Base-by-base conservation (phyloP, 768 basidiomycete genomes). In the Chalciporus sphaerocephalus region DNA sequence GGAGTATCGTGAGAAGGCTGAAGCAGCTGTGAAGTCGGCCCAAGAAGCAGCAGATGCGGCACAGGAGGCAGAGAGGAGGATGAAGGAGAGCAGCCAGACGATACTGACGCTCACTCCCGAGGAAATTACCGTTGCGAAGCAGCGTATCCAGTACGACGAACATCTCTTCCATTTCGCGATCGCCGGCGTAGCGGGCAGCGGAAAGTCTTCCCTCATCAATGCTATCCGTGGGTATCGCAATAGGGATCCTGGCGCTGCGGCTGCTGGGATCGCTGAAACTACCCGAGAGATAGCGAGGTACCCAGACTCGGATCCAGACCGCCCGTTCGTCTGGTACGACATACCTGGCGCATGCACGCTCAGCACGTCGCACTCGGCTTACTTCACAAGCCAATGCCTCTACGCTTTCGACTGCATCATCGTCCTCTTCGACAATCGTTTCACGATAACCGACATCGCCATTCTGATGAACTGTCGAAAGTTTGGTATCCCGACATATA, bases 161-260 rank as follows among this genome's bases (percentile, higher is more conserved):
- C 53, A 49, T 10, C 34, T 52, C 22, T 54, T 56, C 45, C 59
- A 64, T 47, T 54, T 64, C 41, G 62, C 58, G 32, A 40, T 64
- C 38, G 57, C 58, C 30, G 62, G 62, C 10, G 33, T 52, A 21
- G 46, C 56, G 2, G 61, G 59, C 8, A 52, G 55, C 20, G 62
- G 62, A 22, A 64, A 64, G 41, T 64, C 62, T 5, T 61, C 62
- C 10, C 37, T 64, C 30, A 52, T 64, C 41, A 64, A 64, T 46
- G 52, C 61, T 30, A 48, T 62, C 44, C 57, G 62, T 18, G 62
- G 62, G 16, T 40, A 60, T 11, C 40, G 28, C 11, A 56, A 55
- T 37, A 30, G 42, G 9, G 37, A 50, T 16, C 37, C 30, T 13
- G 42, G 43, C n/a, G 60, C 60, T 22, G 62, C 60, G 28, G 38